Percentiles rank a stretch among this genome's conserved stretches.
These are phyloP conservation scores for Solanum dulcamara DNA, from an alignment of 257 asterid genomes.

Conservation along the genomic window DNA sequence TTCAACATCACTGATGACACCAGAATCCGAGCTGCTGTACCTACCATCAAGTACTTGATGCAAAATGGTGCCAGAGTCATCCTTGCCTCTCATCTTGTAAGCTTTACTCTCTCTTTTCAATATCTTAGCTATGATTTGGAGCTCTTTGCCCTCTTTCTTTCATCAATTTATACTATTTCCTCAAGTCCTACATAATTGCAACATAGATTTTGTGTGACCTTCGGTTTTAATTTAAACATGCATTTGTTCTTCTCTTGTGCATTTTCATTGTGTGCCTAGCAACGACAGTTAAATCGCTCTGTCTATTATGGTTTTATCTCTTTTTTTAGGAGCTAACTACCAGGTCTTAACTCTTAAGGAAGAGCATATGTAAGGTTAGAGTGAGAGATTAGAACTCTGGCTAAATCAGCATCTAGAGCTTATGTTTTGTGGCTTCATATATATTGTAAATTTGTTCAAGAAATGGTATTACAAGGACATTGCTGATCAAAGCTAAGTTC, in stretches of 20 bases:
- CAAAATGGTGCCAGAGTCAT: slow-evolving; percentile 50
- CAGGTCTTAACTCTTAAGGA: background rate
- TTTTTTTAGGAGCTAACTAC: background rate
- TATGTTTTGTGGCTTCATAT: background rate
- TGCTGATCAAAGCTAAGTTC: background rate
- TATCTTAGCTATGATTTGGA: background rate
- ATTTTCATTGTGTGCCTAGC: background rate
- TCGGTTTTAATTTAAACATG: background rate
- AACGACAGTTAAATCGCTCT: background rate
- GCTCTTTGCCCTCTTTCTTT: background rate
- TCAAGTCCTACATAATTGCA: background rate
- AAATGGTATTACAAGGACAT: background rate
- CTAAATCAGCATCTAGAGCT: background rate
- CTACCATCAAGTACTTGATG: slow-evolving; percentile 65
- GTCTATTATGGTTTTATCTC: background rate
- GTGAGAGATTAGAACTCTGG: background rate
- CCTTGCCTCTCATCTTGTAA: slow-evolving; percentile 77
- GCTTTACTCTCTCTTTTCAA: background rate
- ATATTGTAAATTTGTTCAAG: background rate
- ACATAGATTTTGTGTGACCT: background rate
- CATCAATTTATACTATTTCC: background rate
- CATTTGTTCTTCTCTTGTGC: background rate
- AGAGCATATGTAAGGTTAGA: background rate
- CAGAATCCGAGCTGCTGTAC: slow-evolving; percentile 72
- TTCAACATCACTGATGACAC: slow-evolving; percentile 80